Percentiles rank a stretch among this genome's conserved stretches.
phyloP scores from a whole-genome alignment of 148 eudicot species.

The Dianthus caryophyllus region DNA sequence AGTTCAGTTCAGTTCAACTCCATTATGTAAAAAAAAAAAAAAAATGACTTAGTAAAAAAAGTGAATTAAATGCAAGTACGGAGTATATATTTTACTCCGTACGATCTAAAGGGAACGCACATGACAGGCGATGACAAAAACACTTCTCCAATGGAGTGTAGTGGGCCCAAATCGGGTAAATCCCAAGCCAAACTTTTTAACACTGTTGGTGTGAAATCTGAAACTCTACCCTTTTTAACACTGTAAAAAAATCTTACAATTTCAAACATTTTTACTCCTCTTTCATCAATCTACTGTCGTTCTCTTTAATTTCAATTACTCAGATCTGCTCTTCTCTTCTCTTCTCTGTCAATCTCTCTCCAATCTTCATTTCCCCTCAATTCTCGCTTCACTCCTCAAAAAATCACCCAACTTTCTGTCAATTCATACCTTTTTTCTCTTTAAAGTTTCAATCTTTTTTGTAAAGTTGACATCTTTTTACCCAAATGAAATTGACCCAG shows the following conservation, averaged over 20 bases:
- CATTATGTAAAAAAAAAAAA: too few species aligned
- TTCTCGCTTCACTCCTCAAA: slow-evolving; percentile 6
- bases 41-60: too few species aligned
- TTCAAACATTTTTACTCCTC: background rate
- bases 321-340: slow-evolving; percentile 9
- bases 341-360: background rate
- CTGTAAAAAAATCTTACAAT: background rate
- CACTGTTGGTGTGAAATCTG: too few species aligned
- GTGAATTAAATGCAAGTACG: too few species aligned
- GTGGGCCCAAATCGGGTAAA: too few species aligned
- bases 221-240: too few species aligned
- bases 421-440: background rate
- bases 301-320: background rate
- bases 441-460: slow-evolving; percentile 7
- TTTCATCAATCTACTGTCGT: background rate
- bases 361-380: slow-evolving; percentile 2
- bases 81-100: too few species aligned
- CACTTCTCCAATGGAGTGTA: too few species aligned
- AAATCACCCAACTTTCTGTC: background rate
- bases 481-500: slow-evolving; percentile 18
- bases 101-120: too few species aligned
- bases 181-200: too few species aligned
- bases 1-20: too few species aligned
- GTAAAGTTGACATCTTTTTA: background rate
- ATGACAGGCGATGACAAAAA: too few species aligned